Evolutionary conservation across 192 early-diverging fungal genomes (phyloP).

Genomic region (Kappamyces sp.): DNA sequence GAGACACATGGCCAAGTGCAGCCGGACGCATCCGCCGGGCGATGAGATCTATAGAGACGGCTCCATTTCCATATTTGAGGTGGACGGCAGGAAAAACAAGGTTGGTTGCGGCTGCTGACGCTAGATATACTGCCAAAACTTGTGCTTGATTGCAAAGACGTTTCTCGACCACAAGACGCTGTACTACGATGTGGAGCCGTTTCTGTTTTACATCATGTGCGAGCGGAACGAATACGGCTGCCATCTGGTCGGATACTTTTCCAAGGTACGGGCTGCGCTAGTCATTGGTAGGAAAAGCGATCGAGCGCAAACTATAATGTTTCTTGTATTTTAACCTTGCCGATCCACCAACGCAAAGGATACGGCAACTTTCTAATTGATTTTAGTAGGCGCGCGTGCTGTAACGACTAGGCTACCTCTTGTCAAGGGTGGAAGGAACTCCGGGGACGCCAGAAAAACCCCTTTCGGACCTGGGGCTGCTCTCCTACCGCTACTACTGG

Average conservation of each 20-base stretch:
- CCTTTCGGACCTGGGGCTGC: slow-evolving; percentile 76
- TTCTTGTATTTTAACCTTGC: slow-evolving; percentile 91
- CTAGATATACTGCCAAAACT: slow-evolving; percentile 90
- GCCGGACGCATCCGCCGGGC: slow-evolving; percentile 70
- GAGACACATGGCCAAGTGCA: slow-evolving; percentile 79
- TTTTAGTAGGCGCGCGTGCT: slow-evolving; percentile 65
- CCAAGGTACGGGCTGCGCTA: slow-evolving; percentile 60
- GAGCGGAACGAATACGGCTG: slow-evolving; percentile 40
- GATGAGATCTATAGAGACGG: slow-evolving; percentile 73
- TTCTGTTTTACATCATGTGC: slow-evolving; percentile 88
- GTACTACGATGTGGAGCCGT: slow-evolving; percentile 90
- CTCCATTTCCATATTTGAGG: slow-evolving; percentile 58
- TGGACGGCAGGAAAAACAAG: slow-evolving; percentile 84
- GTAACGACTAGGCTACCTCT: slow-evolving; percentile 62
- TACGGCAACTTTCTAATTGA: slow-evolving; percentile 90
- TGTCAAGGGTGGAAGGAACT: slow-evolving; percentile 68
- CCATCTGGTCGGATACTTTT: slow-evolving; percentile 89
- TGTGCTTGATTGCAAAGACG: slow-evolving; percentile 87
- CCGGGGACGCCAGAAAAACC: slow-evolving; percentile 90
- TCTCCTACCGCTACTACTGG: slow-evolving; percentile 85
- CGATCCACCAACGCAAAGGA: slow-evolving; percentile 85
- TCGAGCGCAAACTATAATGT: slow-evolving; percentile 84
- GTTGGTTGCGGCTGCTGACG: slow-evolving; percentile 24
- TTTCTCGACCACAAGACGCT: slow-evolving; percentile 97
- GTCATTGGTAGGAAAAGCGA: slow-evolving; percentile 69